Evolutionary conservation across 192 early-diverging fungal species (phyloP).

Genomic region (Gonapodya sp.): DNA sequence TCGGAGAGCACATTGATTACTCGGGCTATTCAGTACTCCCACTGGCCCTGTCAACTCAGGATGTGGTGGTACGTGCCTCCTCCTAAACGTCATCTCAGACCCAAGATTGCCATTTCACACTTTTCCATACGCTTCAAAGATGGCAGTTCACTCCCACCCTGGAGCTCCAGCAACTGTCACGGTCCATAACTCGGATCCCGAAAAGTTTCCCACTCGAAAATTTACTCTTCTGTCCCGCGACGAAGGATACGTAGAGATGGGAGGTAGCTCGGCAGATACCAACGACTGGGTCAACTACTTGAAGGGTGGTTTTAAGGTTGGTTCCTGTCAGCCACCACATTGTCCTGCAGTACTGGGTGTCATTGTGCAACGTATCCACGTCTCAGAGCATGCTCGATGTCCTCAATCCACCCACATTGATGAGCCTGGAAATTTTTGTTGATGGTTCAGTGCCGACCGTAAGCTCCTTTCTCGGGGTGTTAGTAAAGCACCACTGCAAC

Average conservation of each 20-base stretch:
- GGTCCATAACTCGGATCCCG: not conserved
- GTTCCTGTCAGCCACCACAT: not conserved
- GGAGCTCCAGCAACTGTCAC: not conserved
- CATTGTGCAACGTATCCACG: no score
- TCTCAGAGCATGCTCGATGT: not conserved
- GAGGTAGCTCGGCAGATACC: not conserved
- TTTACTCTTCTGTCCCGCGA: not conserved
- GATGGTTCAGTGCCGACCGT: constrained; percentile 66
- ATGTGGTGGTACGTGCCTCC: constrained; percentile 44
- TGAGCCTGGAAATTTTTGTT: constrained; percentile 59
- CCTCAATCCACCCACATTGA: constrained; percentile 27
- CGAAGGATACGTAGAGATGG: not conserved
- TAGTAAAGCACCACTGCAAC: not conserved
- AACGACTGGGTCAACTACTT: not conserved
- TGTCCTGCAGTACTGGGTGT: no score
- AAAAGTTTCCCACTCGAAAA: not conserved
- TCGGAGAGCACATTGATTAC: constrained; percentile 93
- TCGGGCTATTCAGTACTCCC: constrained; percentile 88
- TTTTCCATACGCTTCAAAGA: not conserved
- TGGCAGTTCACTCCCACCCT: not conserved
- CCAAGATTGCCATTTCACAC: not conserved
- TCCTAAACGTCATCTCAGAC: constrained; percentile 34
- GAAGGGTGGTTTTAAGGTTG: not conserved
- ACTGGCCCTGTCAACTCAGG: constrained; percentile 62
- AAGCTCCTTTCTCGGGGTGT: not conserved